Base-by-base conservation (phyloP, 345 rosid genomes). In the Anacardium occidentale region DNA sequence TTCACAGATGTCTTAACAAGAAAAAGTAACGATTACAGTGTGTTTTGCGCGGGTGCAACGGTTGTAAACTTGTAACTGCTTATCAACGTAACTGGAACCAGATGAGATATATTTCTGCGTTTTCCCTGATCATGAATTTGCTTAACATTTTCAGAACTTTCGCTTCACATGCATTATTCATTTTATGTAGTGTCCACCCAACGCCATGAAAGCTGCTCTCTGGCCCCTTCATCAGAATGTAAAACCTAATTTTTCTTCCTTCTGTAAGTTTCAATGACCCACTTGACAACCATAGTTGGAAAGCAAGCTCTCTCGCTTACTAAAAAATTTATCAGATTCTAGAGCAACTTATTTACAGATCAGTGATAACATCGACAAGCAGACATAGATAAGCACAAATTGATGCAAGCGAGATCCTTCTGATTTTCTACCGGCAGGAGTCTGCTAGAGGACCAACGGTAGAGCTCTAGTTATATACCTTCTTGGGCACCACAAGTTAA, bases 161-260 rank as follows among this genome's bases (percentile, higher is more conserved):
- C 45, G 67, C 59, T 80, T 87, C 64, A 79, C 88, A 26, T 71
- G 82, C 70, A 70, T 87, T 61, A 50, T 87, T 44, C 66, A 79
- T 52, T 32, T 66, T 15, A 73, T 77, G 8, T 81, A 81, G 1
- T 55, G 84, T 0, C 81, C 80, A 9, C 57, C 78, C 24, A 74
- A 37, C 48, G 17, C 82, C 48, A 86, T 81, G 21, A 76, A 29
- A 50, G 48, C 76, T 7, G 69, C 83, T 20, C 82, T 85, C 5
- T 45, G 67, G 57, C 37, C 85, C 34, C 83, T 87, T 25, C 91
- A 86, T 54, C 12, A 74, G 84, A 42, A 71, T 83, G n/a, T n/a
- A n/a, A 20, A 25, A 75, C 74, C 50, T 78, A 75, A 48, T 78
- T 21, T 80, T 68, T 44, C 91, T 87, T 53, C 84, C 82, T 71